These are phyloP conservation scores for Arthrobotrys iridis DNA, from an alignment of 2,329 filamentous ascomycete species.

Conservation along the genomic window DNA sequence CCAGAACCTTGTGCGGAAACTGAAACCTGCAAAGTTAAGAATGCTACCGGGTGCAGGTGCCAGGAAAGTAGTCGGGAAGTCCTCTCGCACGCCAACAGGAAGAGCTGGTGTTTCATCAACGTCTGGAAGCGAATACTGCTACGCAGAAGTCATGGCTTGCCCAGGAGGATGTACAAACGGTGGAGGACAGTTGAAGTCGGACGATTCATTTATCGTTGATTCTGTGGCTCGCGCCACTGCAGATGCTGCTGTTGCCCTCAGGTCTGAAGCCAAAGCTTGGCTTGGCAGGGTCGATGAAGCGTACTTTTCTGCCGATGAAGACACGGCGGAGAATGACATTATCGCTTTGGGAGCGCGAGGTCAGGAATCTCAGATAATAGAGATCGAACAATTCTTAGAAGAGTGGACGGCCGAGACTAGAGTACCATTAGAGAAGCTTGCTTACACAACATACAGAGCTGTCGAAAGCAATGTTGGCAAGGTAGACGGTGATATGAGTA, in stretches of 20 bases:
- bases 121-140: conserved; percentile 50
- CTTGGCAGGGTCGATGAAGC: conserved; percentile 83
- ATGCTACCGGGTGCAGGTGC: conserved; percentile 71
- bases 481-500: conserved; percentile 65
- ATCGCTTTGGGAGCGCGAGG: conserved; percentile 54
- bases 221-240: conserved; percentile 33
- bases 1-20: conserved; percentile 90
- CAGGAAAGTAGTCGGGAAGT: conserved; percentile 62
- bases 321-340: conserved; percentile 57
- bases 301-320: conserved; percentile 73
- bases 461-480: conserved; percentile 97
- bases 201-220: conserved; percentile 72
- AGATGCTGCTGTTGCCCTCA: conserved; percentile 67
- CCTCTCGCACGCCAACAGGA: conserved; percentile 59
- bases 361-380: conserved; percentile 59
- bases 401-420: conserved; percentile 80
- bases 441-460: conserved; percentile 86
- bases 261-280: conserved; percentile 82
- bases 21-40: conserved; percentile 82
- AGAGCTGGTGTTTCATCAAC: conserved; percentile 58
- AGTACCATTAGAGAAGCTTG: conserved; percentile 76
- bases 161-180: conserved; percentile 99
- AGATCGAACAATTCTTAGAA: conserved; percentile 72
- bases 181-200: conserved; percentile 91
- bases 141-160: conserved; percentile 91